phyloP scores from a whole-genome alignment of 495 filamentous ascomycete genomes.

The Pseudevernia furfuracea region DNA sequence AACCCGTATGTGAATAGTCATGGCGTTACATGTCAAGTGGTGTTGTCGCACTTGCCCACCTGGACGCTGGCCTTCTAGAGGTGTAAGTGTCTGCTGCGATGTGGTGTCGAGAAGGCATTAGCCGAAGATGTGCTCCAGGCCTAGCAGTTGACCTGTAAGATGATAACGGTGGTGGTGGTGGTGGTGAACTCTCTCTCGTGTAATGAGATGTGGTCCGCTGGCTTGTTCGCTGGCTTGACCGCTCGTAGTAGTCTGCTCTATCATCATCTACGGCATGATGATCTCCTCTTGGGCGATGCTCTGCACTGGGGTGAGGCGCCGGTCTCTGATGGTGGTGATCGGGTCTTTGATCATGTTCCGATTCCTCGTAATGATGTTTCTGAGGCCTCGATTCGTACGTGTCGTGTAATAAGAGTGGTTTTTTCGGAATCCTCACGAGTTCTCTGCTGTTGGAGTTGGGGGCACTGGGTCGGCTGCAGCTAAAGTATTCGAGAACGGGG shows the following conservation, averaged over 20 bases:
- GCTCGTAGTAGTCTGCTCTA: neutral
- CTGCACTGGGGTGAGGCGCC: neutral
- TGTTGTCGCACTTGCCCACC: conserved; percentile 1
- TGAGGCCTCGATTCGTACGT: neutral
- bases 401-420: neutral
- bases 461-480: neutral
- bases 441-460: neutral
- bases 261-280: neutral
- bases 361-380: neutral
- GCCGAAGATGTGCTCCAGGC: neutral
- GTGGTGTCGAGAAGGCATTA: neutral
- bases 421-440: neutral
- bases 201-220: neutral
- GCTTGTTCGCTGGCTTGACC: neutral
- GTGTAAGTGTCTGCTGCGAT: neutral
- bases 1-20: neutral
- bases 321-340: neutral
- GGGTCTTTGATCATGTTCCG: neutral
- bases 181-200: neutral
- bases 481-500: neutral
- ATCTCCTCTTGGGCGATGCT: neutral
- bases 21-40: neutral
- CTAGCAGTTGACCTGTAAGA: neutral
- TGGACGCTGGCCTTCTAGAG: neutral
- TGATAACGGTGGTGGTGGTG: neutral